phyloP scores from a whole-genome alignment of 768 basidiomycete species.

The Mycena crocata region DNA sequence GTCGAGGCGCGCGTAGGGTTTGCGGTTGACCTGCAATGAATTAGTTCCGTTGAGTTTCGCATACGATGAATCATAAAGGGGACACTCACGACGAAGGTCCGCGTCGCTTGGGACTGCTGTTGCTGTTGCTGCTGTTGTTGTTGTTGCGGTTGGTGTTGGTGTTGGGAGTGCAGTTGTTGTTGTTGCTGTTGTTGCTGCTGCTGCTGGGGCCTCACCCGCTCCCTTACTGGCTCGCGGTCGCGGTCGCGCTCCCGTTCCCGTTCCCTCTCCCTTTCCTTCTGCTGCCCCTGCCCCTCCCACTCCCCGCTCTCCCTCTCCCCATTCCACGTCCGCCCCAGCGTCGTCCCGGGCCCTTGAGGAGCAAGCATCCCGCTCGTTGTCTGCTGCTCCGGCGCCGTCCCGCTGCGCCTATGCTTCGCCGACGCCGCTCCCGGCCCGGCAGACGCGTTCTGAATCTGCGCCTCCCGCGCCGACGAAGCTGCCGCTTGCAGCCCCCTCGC shows the following conservation, averaged over 20 bases:
- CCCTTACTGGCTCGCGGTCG: conserved; percentile 43
- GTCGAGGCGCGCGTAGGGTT: conserved; percentile 85
- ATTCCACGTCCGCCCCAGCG: conserved; percentile 57
- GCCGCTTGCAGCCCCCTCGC: conserved; percentile 35
- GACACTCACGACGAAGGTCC: conserved; percentile 30
- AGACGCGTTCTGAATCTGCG: too few relatives aligned
- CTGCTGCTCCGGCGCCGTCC: conserved; percentile 72
- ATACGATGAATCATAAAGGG: not conserved
- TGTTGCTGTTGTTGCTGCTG: conserved; percentile 44
- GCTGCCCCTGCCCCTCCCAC: conserved; percentile 49
- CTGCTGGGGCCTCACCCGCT: conserved; percentile 46
- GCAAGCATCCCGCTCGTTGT: conserved; percentile 55
- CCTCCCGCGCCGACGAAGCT: too few relatives aligned
- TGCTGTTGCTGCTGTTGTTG: conserved; percentile 30
- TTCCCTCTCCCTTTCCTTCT: conserved; percentile 50
- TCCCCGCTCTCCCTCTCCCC: conserved; percentile 56
- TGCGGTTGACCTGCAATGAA: conserved; percentile 79
- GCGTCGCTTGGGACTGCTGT: conserved; percentile 56
- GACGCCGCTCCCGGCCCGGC: conserved; percentile 38
- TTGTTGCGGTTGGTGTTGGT: conserved; percentile 51
- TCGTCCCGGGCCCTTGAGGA: conserved; percentile 32
- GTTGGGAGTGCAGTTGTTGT: too few relatives aligned
- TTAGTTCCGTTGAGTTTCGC: not conserved
- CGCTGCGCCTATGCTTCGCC: conserved; percentile 71
- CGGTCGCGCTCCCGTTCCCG: conserved; percentile 38